Percentiles rank a stretch among this genome's conserved stretches.
Conservation (phyloP, 805 yeast species). For the Wickerhamomyces bisporus region DNA sequence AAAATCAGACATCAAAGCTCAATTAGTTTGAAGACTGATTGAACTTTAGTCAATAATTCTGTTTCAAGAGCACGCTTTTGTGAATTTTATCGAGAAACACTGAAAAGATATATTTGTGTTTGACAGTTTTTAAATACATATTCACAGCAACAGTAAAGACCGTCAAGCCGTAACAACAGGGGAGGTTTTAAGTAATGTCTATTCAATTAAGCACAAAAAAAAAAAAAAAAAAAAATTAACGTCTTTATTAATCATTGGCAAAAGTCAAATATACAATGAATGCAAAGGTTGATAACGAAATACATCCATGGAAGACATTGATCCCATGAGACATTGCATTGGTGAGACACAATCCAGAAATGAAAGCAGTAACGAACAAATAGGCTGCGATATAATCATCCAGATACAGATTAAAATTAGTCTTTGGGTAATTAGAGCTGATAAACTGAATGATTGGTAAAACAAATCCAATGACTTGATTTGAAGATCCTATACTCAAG, state of each 20-base stretch:
- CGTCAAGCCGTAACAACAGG: too few relatives aligned
- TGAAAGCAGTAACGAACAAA: constrained; percentile 4
- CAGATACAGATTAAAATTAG: constrained; percentile 16
- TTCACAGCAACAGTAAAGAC: too few relatives aligned
- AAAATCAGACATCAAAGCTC: too few relatives aligned
- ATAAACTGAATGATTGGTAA: constrained; percentile 21
- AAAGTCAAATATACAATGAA: constrained; percentile 13
- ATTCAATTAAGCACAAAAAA: too few relatives aligned
- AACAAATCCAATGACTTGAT: constrained; percentile 20
- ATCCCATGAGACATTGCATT: constrained; percentile 5
- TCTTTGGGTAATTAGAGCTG: constrained; percentile 16
- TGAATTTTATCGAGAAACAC: too few relatives aligned
- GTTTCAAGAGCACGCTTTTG: too few relatives aligned
- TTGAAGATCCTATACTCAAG: constrained; percentile 17
- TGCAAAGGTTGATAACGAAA: constrained; percentile 12
- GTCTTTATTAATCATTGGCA: constrained; percentile 11
- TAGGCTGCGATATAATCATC: constrained; percentile 5
- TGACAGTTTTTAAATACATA: too few relatives aligned
- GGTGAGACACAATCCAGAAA: constrained; percentile 2
- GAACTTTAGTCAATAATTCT: too few relatives aligned
- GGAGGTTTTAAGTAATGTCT: too few relatives aligned
- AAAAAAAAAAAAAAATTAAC: too few relatives aligned
- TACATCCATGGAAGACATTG: constrained; percentile 11
- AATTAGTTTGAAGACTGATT: too few relatives aligned
- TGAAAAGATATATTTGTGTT: too few relatives aligned